Percentiles rank a stretch among this genome's conserved stretches.
Evolutionary conservation across 2,329 filamentous ascomycete species (phyloP).

Genomic region (Colletotrichum navitas): DNA sequence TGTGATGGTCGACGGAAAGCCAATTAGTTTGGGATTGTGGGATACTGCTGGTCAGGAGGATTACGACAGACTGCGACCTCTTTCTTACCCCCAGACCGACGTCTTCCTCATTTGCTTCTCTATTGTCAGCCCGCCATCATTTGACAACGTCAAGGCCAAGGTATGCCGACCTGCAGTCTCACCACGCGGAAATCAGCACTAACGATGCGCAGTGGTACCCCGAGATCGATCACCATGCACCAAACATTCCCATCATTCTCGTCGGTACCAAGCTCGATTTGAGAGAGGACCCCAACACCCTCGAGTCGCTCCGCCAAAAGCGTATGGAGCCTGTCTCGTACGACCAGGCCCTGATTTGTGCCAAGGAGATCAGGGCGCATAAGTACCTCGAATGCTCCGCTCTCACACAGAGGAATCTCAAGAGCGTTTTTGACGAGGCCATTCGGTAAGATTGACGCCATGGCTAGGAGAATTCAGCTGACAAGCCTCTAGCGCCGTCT

Average conservation of each 20-base stretch:
- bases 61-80: conserved; percentile 93
- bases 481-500: conserved; percentile 69
- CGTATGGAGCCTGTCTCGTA: conserved; percentile 98
- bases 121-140: conserved; percentile 96
- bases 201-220: conserved; percentile 82
- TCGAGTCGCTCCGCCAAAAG: conserved; percentile 87
- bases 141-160: conserved; percentile 99
- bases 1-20: conserved; percentile 98
- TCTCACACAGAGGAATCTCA: conserved; percentile 94
- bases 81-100: conserved; percentile 98
- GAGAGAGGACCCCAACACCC: conserved; percentile 86
- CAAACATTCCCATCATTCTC: conserved; percentile 94
- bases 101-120: conserved; percentile 99
- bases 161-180: conserved; percentile 62
- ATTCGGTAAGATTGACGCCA: conserved; percentile 77
- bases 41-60: conserved; percentile 99
- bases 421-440: conserved; percentile 98
- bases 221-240: conserved; percentile 97
- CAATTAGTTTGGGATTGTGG: conserved; percentile 96
- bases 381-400: conserved; percentile 99
- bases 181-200: conserved; percentile 23
- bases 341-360: conserved; percentile 88
- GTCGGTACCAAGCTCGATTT: conserved; percentile 98
- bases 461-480: conserved; percentile 44
- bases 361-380: conserved; percentile 94